Percentiles rank a stretch among this genome's conserved stretches.
These are phyloP conservation scores for Phytophthora gonapodyides DNA, from an alignment of 352 stramenopile genomes.

Conservation along the genomic window DNA sequence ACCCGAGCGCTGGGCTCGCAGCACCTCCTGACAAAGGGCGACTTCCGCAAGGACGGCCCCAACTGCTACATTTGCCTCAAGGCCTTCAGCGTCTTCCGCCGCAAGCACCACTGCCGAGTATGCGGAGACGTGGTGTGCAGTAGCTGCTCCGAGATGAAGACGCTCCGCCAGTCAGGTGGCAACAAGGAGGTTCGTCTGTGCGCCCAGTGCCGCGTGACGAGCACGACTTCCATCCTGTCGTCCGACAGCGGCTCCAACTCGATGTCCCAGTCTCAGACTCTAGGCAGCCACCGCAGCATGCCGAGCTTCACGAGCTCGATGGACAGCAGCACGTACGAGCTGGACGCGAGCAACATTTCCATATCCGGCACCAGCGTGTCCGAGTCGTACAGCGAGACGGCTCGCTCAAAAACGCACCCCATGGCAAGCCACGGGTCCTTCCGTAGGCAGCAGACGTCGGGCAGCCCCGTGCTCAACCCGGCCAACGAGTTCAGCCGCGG, in stretches of 20 bases:
- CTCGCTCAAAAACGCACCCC: conserved; percentile 57
- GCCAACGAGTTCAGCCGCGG: conserved; percentile 56
- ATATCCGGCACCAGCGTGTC: conserved; percentile 46
- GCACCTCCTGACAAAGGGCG: conserved; percentile 69
- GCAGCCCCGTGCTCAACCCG: conserved; percentile 27
- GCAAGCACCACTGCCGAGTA: conserved; percentile 86
- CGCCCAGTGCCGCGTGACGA: conserved; percentile 60
- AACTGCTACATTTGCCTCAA: conserved; percentile 79
- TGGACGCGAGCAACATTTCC: conserved; percentile 43
- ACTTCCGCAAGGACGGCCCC: conserved; percentile 79
- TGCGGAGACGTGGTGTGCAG: conserved; percentile 86
- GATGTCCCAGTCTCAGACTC: conserved; percentile 20
- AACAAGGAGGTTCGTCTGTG: conserved; percentile 85
- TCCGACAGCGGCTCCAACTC: conserved; percentile 44
- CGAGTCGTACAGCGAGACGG: conserved; percentile 57
- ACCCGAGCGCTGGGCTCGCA: conserved; percentile 65
- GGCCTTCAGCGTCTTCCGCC: conserved; percentile 73
- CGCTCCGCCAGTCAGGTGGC: conserved; percentile 57
- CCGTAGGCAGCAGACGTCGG: conserved; percentile 20
- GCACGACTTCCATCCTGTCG: conserved; percentile 64
- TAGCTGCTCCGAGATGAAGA: conserved; percentile 86
- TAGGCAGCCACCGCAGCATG: conserved; percentile 35
- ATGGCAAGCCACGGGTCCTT: conserved; percentile 39
- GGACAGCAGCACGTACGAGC: conserved; percentile 46
- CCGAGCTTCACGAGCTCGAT: conserved; percentile 60